These are phyloP conservation scores for Lithospermum erythrorhizon DNA, from an alignment of 257 asterid species.

Conservation along the genomic window DNA sequence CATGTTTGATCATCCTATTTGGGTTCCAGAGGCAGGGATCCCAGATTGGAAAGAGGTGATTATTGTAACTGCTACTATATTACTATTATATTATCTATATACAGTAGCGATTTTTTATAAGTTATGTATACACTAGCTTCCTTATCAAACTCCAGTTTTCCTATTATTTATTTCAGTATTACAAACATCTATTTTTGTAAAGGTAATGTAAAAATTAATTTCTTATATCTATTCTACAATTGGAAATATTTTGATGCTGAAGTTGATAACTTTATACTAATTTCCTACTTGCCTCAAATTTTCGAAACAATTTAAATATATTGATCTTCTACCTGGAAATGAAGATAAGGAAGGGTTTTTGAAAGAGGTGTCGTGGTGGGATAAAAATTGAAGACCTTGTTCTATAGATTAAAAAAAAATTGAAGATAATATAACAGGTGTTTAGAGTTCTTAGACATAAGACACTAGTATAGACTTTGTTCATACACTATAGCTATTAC, in stretches of 20 bases:
- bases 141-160: too few relatives aligned
- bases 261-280: too few relatives aligned
- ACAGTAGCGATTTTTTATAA: constrained; percentile 2
- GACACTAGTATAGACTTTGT: too few relatives aligned
- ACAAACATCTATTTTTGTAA: not conserved
- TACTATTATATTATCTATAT: constrained; percentile 6
- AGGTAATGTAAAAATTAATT: not conserved
- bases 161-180: too few relatives aligned
- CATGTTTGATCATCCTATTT: constrained; percentile 99
- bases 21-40: constrained; percentile 99
- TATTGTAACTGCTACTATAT: constrained; percentile 32
- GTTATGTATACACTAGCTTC: too few relatives aligned
- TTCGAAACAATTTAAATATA: too few relatives aligned
- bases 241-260: not conserved
- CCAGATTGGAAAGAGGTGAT: constrained; percentile 99
- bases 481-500: too few relatives aligned
- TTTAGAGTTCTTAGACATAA: not conserved
- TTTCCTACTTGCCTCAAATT: too few relatives aligned
- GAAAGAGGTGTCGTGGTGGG: not conserved
- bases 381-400: not conserved
- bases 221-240: not conserved
- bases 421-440: too few relatives aligned
- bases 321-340: not conserved
- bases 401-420: not conserved
- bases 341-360: not conserved